Base-by-base conservation (phyloP, 2,329 filamentous ascomycete genomes). In the Chalara sp. region DNA sequence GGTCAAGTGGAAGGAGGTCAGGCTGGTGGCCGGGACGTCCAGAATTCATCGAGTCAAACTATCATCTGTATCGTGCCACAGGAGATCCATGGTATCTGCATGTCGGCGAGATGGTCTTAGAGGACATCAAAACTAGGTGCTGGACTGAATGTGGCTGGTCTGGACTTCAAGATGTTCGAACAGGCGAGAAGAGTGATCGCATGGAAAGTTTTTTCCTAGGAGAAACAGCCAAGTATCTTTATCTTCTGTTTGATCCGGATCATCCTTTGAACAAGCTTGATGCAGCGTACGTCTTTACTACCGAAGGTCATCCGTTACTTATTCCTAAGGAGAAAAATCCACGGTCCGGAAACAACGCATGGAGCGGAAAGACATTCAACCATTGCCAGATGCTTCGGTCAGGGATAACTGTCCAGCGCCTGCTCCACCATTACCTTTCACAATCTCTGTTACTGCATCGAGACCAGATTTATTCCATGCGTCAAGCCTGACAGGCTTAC, bases 181-280 rank as follows among this genome's bases (percentile, higher is more conserved):
- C 80, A 5, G 92, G 92, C 4, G 89, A 96, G 69, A 82, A 89
- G 68, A 88, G 81, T 59, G 91, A 99, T 66, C 86, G 93, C 33
- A 97, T 97, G 93, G 93, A 99, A 69, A 97, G 92, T 66, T 99
- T 97, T 75, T 97, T 97, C 63, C 76, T 99, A 1, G 92, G 93
- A 11, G 93, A 99, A 69, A 99, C 93, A 1, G 85, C 89, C 43
- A 96, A 97, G 68, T 99, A 99, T 67, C 75, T 99, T 56, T 97
- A 95, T 66, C 73, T 99, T 49, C 79, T 97, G 2, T 97, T 95
- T 67, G 88, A 95, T 58, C 78, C 84, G 5, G 78, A 83, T 11
- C 93, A 97, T 68, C 89, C 91, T 0, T 72, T 99, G 41, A 97
- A 97, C 68, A 84, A 81, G 21, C 72, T 95, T 39, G 93, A 97